Conservation (phyloP, 176 grass and related monocot species). For the barley (Hordeum vulgare) region DNA sequence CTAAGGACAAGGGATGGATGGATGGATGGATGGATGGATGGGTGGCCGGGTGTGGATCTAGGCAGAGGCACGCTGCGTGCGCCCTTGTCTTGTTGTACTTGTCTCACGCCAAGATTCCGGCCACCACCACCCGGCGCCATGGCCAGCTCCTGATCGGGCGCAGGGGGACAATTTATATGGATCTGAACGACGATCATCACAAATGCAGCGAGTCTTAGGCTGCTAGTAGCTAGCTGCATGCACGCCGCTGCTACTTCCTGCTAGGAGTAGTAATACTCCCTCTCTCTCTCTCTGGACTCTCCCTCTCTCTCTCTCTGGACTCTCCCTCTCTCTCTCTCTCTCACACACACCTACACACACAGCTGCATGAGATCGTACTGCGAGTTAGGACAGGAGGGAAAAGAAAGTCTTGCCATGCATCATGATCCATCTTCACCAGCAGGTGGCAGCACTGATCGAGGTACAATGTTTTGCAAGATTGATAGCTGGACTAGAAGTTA, state of each 20-base stretch:
- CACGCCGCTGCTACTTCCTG: not conserved
- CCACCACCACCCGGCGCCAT: not conserved
- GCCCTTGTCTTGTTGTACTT: constrained; percentile 37
- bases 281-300: not conserved
- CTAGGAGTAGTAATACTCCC: not conserved
- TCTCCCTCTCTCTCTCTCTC: no score
- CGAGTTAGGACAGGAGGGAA: not conserved
- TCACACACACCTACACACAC: not conserved
- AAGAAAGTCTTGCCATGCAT: constrained; percentile 33
- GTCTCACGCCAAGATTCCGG: constrained; percentile 44
- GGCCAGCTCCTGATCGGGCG: constrained; percentile 1
- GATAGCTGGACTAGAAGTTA: constrained; percentile 1
- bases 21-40: not conserved
- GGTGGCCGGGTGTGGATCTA: not conserved
- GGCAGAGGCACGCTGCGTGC: not conserved
- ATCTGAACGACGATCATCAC: constrained; percentile 29
- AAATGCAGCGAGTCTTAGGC: not conserved
- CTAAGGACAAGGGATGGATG: not conserved
- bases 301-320: not conserved
- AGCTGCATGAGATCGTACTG: constrained; percentile 9
- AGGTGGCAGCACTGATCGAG: not conserved
- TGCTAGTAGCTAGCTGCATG: not conserved
- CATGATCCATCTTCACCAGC: constrained; percentile 14
- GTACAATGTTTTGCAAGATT: constrained; percentile 21
- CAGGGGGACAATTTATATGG: constrained; percentile 57